Percentiles rank a stretch among this genome's conserved stretches.
phyloP scores from a whole-genome alignment of 2,329 filamentous ascomycete genomes.

The Xylaria sp. region DNA sequence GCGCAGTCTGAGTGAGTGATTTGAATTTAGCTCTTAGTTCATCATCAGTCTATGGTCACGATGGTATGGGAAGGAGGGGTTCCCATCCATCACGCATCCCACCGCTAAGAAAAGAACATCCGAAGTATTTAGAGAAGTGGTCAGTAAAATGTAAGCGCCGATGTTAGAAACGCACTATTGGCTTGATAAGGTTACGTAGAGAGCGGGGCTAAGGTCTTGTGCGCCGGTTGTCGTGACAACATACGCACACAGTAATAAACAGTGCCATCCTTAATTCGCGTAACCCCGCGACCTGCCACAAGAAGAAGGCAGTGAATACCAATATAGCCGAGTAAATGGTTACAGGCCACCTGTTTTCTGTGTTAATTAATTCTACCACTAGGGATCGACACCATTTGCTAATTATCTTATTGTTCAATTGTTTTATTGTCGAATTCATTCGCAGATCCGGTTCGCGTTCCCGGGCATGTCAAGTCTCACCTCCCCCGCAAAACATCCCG shows the following conservation, averaged over 20 bases:
- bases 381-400: constrained; percentile 1
- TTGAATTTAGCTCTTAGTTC: not conserved
- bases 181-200: not conserved
- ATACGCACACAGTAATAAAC: constrained; percentile 32
- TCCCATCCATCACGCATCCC: constrained; percentile 2
- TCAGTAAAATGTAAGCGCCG: not conserved
- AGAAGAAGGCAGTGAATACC: constrained; percentile 23
- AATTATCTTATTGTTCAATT: constrained; percentile 7
- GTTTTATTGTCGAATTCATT: constrained; percentile 6
- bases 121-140: not conserved
- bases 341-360: not conserved
- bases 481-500: constrained; percentile 10
- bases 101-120: constrained; percentile 1
- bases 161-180: constrained; percentile 11
- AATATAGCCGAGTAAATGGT: constrained; percentile 8
- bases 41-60: not conserved
- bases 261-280: constrained; percentile 13
- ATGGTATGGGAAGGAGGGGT: constrained; percentile 3
- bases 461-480: constrained; percentile 9
- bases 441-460: constrained; percentile 28
- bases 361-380: not conserved
- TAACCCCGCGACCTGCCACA: constrained; percentile 31
- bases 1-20: not conserved
- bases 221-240: constrained; percentile 34
- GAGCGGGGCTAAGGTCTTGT: not conserved